A percentile compares a stretch with the other conserved stretches of the same genome.
These are phyloP conservation scores for Ramalina peruviana DNA, from an alignment of 495 filamentous ascomycete genomes.

Conservation along the genomic window DNA sequence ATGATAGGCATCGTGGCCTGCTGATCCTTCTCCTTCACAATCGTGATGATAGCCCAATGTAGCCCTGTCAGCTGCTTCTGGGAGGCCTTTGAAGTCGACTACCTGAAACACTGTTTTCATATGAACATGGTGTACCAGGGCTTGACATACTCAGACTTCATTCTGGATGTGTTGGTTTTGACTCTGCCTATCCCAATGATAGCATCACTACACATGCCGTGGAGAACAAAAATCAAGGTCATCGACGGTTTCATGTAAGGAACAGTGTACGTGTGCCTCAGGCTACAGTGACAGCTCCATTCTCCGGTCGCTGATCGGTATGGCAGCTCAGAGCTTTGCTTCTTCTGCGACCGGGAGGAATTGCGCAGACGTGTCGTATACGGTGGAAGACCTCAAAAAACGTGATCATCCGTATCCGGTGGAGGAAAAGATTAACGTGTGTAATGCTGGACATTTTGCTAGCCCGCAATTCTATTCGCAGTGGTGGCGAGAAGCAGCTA, in stretches of 20 bases:
- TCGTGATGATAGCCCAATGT: constrained; percentile 24
- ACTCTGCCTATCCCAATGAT: constrained; percentile 9
- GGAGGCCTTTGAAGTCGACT: neutral
- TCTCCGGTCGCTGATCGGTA: neutral
- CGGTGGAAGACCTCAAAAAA: neutral
- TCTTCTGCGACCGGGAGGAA: neutral
- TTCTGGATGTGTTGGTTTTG: constrained; percentile 2
- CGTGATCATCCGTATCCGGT: constrained; percentile 3
- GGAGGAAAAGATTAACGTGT: constrained; percentile 3
- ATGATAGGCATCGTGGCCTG: constrained; percentile 16
- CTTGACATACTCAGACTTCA: neutral
- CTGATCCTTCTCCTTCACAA: constrained; percentile 21
- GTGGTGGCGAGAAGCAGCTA: constrained; percentile 3
- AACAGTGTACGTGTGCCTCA: constrained; percentile 11
- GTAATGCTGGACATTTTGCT: constrained; percentile 5
- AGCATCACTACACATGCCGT: constrained; percentile 10
- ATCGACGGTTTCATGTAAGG: constrained; percentile 21
- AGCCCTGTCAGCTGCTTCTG: constrained; percentile 13
- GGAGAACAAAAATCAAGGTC: constrained; percentile 14
- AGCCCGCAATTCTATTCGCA: constrained; percentile 1
- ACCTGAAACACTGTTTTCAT: neutral
- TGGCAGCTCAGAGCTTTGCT: neutral
- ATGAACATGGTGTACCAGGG: neutral
- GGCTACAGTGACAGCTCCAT: too few relatives aligned
- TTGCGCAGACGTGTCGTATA: neutral